Conservation (phyloP, 1,284 basidiomycete species). For the Boletus mariae region DNA sequence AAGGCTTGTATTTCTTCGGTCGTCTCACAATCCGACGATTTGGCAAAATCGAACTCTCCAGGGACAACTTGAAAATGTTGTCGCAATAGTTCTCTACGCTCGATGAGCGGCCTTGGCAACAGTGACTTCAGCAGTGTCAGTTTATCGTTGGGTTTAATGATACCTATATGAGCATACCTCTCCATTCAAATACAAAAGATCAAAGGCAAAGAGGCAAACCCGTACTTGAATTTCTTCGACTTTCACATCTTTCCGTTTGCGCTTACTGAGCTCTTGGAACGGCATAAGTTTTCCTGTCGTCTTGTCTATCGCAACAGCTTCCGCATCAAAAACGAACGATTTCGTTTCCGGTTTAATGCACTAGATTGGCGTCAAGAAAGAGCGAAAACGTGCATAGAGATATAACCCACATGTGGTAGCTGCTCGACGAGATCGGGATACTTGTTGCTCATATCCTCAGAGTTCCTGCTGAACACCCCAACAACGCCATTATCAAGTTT, state of each 20-base stretch:
- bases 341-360: slow-evolving; percentile 79
- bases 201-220: slow-evolving; percentile 95
- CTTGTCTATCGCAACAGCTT: slow-evolving; percentile 94
- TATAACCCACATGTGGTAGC: slow-evolving; percentile 68
- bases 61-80: slow-evolving; percentile 81
- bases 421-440: slow-evolving; percentile 97
- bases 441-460: slow-evolving; percentile 99
- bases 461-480: slow-evolving; percentile 93
- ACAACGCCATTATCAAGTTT: slow-evolving; percentile 77
- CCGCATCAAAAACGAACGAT: slow-evolving; percentile 93
- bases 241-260: slow-evolving; percentile 97
- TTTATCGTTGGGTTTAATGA: neutral
- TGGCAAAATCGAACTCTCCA: slow-evolving; percentile 93
- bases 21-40: slow-evolving; percentile 83
- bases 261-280: slow-evolving; percentile 94
- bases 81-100: slow-evolving; percentile 74
- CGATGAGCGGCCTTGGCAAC: slow-evolving; percentile 61
- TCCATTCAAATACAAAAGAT: slow-evolving; percentile 92
- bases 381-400: neutral
- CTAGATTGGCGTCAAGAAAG: slow-evolving; percentile 39
- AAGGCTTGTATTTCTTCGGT: slow-evolving; percentile 95
- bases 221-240: slow-evolving; percentile 94
- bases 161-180: slow-evolving; percentile 52
- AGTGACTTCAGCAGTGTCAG: slow-evolving; percentile 47
- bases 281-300: slow-evolving; percentile 83